Conservation (phyloP, 768 basidiomycete species). For the Holtermanniella nyarrowii region DNA sequence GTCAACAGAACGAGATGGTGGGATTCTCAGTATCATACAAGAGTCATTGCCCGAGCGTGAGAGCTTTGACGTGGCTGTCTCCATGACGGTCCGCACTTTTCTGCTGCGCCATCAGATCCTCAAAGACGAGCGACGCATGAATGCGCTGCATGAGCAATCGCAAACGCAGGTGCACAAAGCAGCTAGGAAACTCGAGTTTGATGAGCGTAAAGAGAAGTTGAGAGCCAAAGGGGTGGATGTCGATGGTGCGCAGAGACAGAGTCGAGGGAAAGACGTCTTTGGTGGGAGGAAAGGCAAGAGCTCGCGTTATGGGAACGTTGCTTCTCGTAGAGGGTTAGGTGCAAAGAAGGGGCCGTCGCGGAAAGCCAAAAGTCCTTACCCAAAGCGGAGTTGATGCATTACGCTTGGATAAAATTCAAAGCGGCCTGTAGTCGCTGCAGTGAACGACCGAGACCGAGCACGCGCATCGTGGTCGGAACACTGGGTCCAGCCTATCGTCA, state of each 20-base stretch:
- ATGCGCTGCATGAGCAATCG: neutral
- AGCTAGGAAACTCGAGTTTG: neutral
- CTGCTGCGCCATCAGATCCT: neutral
- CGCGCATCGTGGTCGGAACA: slow-evolving; percentile 43
- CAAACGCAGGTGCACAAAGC: neutral
- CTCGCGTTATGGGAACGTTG: neutral
- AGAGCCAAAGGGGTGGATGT: neutral
- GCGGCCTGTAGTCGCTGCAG: slow-evolving; percentile 18
- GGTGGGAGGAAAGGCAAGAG: slow-evolving; percentile 1
- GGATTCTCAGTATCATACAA: neutral
- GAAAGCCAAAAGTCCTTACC: neutral
- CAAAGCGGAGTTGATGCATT: neutral
- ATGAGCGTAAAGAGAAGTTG: neutral
- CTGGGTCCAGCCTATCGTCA: slow-evolving; percentile 44
- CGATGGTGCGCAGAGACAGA: neutral
- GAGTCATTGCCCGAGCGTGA: neutral
- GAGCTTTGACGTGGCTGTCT: neutral
- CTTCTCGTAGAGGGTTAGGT: no score
- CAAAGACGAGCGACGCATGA: neutral
- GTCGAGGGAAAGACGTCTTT: neutral
- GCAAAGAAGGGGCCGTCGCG: neutral
- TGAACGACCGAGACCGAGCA: slow-evolving; percentile 39
- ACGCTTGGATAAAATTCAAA: neutral
- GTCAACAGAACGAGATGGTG: neutral
- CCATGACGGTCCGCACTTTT: neutral